phyloP scores from a whole-genome alignment of 2,329 filamentous ascomycete species.

The Ramularia endophylla region DNA sequence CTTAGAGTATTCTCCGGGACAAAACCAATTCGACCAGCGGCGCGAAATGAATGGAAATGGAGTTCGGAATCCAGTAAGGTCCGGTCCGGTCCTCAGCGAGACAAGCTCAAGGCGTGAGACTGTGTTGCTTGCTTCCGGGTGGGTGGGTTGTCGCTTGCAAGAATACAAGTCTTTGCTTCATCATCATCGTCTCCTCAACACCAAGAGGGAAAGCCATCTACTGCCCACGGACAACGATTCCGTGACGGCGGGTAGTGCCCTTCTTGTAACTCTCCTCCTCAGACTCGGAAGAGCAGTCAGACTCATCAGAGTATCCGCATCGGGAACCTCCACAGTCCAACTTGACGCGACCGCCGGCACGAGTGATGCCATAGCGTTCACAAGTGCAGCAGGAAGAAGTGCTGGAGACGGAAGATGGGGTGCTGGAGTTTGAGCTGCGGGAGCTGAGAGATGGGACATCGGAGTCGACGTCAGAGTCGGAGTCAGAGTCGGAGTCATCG shows the following conservation, averaged over 20 bases:
- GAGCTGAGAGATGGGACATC: slow-evolving; percentile 53
- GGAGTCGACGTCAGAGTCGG: slow-evolving; percentile 33
- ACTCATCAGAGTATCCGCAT: slow-evolving; percentile 71
- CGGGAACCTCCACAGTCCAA: slow-evolving; percentile 88
- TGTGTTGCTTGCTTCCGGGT: no score
- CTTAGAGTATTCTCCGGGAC: no score
- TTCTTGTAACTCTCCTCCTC: slow-evolving; percentile 45
- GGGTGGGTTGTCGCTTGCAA: no score
- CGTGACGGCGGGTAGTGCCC: slow-evolving; percentile 40
- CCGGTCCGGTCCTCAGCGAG: no score
- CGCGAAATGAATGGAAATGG: no score
- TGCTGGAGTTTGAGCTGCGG: slow-evolving; percentile 66
- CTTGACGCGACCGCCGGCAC: slow-evolving; percentile 83
- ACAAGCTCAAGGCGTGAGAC: no score
- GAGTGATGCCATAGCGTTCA: slow-evolving; percentile 94
- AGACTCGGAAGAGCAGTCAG: slow-evolving; percentile 62
- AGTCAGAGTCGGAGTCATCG: slow-evolving; percentile 41
- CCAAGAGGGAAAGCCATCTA: no score
- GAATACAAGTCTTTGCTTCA: no score
- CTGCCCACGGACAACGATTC: slow-evolving; percentile 36
- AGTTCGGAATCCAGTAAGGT: no score
- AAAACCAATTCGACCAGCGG: no score
- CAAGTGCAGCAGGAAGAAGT: slow-evolving; percentile 67
- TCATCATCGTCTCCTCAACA: no score
- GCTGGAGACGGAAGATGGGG: slow-evolving; percentile 49